Conservation (phyloP, 306 rosid species). For the Cucurbita argyrosperma region DNA sequence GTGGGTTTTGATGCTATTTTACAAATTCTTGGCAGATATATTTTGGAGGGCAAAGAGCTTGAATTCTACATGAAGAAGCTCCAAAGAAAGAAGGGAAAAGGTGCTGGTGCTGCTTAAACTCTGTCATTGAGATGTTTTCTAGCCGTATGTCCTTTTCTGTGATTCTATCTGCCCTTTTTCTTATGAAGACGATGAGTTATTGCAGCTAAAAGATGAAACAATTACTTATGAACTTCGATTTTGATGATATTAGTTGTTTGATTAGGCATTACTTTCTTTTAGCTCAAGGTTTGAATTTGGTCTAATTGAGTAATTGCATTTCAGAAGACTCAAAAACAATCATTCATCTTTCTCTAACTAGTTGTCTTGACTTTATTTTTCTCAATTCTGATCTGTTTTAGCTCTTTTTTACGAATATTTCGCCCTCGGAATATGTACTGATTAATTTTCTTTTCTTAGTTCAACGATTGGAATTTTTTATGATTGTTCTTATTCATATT, state of each 20-base stretch:
- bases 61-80: slow-evolving; percentile 5
- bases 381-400: too few species aligned
- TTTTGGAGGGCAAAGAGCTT: slow-evolving; percentile 5
- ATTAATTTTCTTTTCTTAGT: too few species aligned
- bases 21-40: neutral
- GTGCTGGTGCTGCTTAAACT: slow-evolving; percentile 1
- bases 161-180: neutral
- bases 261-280: neutral
- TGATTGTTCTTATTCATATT: too few species aligned
- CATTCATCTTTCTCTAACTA: neutral
- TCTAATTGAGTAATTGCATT: neutral
- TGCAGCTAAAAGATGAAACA: neutral
- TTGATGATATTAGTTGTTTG: neutral
- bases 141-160: neutral
- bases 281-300: neutral
- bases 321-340: neutral
- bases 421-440: too few species aligned
- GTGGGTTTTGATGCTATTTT: neutral
- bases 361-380: too few species aligned
- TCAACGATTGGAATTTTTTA: too few species aligned
- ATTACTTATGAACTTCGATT: neutral
- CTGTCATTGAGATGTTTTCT: neutral
- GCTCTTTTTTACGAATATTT: too few species aligned
- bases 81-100: slow-evolving; percentile 6
- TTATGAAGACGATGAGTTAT: neutral